Percentiles rank a stretch among this genome's conserved stretches.
Evolutionary conservation across 306 rosid genomes (phyloP).

Genomic region (Fragaria ananassa): DNA sequence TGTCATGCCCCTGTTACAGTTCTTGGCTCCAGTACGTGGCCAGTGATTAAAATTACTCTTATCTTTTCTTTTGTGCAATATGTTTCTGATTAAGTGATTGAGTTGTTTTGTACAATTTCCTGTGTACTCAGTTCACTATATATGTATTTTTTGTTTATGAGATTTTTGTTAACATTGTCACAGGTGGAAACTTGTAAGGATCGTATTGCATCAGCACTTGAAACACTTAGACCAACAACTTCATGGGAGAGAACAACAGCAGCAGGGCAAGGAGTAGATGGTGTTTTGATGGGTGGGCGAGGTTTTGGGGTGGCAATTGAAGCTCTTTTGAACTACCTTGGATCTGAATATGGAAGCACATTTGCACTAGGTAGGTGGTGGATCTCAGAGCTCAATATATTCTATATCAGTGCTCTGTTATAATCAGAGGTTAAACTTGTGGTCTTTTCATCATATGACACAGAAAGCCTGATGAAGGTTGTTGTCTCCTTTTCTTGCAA

Average conservation of each 20-base stretch:
- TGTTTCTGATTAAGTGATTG: background rate
- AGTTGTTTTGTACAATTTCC: conserved; percentile 3
- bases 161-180: conserved; percentile 25
- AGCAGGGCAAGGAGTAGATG: conserved; percentile 87
- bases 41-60: background rate
- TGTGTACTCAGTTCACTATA: background rate
- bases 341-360: conserved; percentile 93
- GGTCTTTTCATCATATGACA: background rate
- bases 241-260: conserved; percentile 97
- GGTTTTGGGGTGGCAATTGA: conserved; percentile 97
- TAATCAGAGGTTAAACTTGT: background rate
- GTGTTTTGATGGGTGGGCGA: conserved; percentile 88
- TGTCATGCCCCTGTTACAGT: conserved; percentile 94
- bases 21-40: conserved; percentile 91
- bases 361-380: conserved; percentile 78
- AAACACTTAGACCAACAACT: conserved; percentile 87
- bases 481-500: conserved; percentile 34
- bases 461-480: conserved; percentile 22
- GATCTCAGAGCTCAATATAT: conserved; percentile 20
- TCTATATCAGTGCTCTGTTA: background rate
- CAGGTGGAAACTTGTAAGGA: conserved; percentile 96
- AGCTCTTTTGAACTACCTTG: conserved; percentile 84
- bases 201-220: conserved; percentile 87
- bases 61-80: conserved; percentile 1
- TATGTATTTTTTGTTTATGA: conserved; percentile 8